A percentile compares a stretch with the other conserved stretches of the same genome.
phyloP scores from a whole-genome alignment of 371 early-diverging fungal species.

The Mortierella sp. region DNA sequence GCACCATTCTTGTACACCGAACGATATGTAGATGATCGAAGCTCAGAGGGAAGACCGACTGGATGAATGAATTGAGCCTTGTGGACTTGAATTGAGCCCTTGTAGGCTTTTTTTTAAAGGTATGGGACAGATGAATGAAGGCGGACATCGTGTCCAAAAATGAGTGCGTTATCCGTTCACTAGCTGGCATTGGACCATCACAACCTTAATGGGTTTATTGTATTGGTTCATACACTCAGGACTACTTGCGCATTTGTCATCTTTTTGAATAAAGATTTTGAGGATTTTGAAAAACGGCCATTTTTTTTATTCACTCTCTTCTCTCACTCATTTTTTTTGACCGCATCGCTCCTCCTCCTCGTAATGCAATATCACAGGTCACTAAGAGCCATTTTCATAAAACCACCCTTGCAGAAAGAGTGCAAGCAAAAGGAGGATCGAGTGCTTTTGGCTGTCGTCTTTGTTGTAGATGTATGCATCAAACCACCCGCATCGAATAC shows the following conservation, averaged over 20 bases:
- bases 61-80: no score
- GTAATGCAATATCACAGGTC: not conserved
- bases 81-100: no score
- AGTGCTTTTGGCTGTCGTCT: not conserved
- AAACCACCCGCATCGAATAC: not conserved
- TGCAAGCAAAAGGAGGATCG: no score
- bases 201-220: constrained; percentile 10
- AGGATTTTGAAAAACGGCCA: not conserved
- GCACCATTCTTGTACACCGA: no score
- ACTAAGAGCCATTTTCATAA: not conserved
- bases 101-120: no score
- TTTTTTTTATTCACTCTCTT: not conserved
- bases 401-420: no score
- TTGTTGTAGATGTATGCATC: not conserved
- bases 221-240: not conserved
- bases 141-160: constrained; percentile 2
- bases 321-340: not conserved
- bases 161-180: not conserved
- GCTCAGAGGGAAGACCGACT: no score
- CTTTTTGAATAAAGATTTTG: not conserved
- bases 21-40: no score
- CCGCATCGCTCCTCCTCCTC: not conserved
- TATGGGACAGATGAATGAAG: no score
- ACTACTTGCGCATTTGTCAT: not conserved
- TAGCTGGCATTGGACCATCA: not conserved